Evolutionary conservation across 371 early-diverging fungal species (phyloP).

Genomic region (Catenaria anguillulae): DNA sequence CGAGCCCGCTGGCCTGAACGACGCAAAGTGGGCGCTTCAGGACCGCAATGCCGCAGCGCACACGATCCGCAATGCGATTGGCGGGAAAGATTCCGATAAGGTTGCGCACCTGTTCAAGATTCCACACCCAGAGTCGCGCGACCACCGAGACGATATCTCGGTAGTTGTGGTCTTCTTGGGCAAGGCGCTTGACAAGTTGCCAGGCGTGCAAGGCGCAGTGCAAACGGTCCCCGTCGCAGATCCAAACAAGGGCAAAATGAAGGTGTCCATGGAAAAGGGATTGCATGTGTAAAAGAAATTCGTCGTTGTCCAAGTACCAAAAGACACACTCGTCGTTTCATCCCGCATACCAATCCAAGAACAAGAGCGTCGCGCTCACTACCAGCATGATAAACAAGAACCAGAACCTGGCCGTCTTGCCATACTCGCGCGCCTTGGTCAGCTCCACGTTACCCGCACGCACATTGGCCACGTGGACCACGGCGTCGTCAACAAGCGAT

Average conservation of each 20-base stretch:
- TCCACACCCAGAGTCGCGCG: constrained; percentile 42
- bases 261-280: too few species aligned
- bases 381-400: constrained; percentile 7
- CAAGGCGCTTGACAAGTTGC: too few species aligned
- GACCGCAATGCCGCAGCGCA: constrained; percentile 74
- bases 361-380: not conserved
- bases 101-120: constrained; percentile 32
- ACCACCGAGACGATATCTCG: constrained; percentile 85
- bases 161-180: constrained; percentile 55
- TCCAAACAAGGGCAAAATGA: too few species aligned
- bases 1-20: too few species aligned
- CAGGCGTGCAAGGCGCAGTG: too few species aligned
- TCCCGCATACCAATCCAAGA: constrained; percentile 8
- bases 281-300: too few species aligned
- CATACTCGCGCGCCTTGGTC: not conserved
- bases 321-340: too few species aligned
- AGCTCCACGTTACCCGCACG: constrained; percentile 5
- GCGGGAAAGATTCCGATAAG: constrained; percentile 24
- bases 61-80: constrained; percentile 63
- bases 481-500: constrained; percentile 5
- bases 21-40: constrained; percentile 11
- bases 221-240: too few species aligned
- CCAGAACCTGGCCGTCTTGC: not conserved
- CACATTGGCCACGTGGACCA: constrained; percentile 6
- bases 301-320: too few species aligned